Percentiles rank a stretch among this genome's conserved stretches.
phyloP scores from a whole-genome alignment of 768 basidiomycete genomes.

The Nidula microcarpa region DNA sequence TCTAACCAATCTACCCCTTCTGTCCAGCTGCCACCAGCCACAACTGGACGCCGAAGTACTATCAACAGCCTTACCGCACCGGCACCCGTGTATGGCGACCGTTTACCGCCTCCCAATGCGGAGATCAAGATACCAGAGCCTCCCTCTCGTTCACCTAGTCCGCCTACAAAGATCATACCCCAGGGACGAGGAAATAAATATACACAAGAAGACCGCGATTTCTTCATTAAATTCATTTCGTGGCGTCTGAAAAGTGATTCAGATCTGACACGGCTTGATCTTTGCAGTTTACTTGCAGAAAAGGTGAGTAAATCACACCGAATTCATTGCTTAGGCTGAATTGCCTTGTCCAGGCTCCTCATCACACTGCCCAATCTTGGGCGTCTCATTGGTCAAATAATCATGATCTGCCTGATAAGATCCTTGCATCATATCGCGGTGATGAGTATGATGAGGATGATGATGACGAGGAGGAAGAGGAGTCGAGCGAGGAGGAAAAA shows the following conservation, averaged over 20 bases:
- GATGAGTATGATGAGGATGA: slow-evolving; percentile 25
- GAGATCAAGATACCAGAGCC: slow-evolving; percentile 58
- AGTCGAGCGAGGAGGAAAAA: slow-evolving; percentile 15
- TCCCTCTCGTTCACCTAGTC: slow-evolving; percentile 67
- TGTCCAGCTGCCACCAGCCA: slow-evolving; percentile 15
- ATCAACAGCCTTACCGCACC: slow-evolving; percentile 61
- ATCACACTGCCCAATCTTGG: slow-evolving; percentile 65
- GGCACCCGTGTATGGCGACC: slow-evolving; percentile 39
- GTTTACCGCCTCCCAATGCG: slow-evolving; percentile 58
- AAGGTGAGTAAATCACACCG: slow-evolving; percentile 37
- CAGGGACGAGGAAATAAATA: slow-evolving; percentile 56
- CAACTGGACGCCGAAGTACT: slow-evolving; percentile 39
- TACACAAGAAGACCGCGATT: slow-evolving; percentile 63
- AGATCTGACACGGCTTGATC: slow-evolving; percentile 44
- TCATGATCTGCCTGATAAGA: slow-evolving; percentile 66
- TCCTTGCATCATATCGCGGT: slow-evolving; percentile 41
- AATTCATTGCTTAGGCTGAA: neutral
- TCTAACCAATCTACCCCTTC: slow-evolving; percentile 15
- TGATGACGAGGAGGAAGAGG: slow-evolving; percentile 19
- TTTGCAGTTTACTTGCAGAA: slow-evolving; percentile 51
- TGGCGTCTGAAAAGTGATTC: slow-evolving; percentile 60
- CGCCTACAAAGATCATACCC: slow-evolving; percentile 50
- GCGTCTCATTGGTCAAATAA: slow-evolving; percentile 62
- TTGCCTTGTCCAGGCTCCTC: slow-evolving; percentile 47
- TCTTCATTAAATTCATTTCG: slow-evolving; percentile 61